phyloP scores from a whole-genome alignment of 441 rosid genomes.

The Sinapis alba region DNA sequence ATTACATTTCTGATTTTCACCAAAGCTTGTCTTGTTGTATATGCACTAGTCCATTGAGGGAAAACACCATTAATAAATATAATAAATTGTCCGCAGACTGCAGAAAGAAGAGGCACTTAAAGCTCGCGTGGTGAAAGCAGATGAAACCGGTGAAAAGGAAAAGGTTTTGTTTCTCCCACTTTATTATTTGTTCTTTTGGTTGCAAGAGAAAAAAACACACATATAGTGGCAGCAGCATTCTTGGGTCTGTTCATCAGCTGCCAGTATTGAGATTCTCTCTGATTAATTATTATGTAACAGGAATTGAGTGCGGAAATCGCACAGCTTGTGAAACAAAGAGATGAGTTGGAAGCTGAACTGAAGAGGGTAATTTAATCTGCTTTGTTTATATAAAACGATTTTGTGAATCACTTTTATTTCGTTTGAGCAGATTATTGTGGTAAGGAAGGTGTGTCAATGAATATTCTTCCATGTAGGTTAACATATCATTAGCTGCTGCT shows the following conservation, averaged over 20 bases:
- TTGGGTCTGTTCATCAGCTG: slow-evolving; percentile 23
- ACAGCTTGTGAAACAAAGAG: slow-evolving; percentile 78
- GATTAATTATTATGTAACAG: slow-evolving; percentile 44
- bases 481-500: slow-evolving; percentile 90
- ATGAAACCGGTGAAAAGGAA: slow-evolving; percentile 81
- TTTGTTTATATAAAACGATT: neutral
- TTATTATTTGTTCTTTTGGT: slow-evolving; percentile 8
- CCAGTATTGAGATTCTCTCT: slow-evolving; percentile 21
- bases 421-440: slow-evolving; percentile 7
- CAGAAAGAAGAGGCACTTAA: slow-evolving; percentile 95
- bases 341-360: slow-evolving; percentile 88
- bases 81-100: slow-evolving; percentile 46
- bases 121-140: slow-evolving; percentile 82
- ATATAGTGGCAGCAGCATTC: slow-evolving; percentile 1
- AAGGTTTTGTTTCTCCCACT: slow-evolving; percentile 54
- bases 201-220: neutral
- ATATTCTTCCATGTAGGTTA: slow-evolving; percentile 54
- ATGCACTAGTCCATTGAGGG: neutral
- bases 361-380: slow-evolving; percentile 61
- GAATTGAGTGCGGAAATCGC: slow-evolving; percentile 80
- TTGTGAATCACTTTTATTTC: neutral
- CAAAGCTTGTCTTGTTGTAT: slow-evolving; percentile 12
- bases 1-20: neutral
- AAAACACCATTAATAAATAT: slow-evolving; percentile 9
- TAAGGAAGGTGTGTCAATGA: neutral